These are phyloP conservation scores for Colletotrichum caudatum DNA, from an alignment of 2,329 filamentous ascomycete species.

Conservation along the genomic window DNA sequence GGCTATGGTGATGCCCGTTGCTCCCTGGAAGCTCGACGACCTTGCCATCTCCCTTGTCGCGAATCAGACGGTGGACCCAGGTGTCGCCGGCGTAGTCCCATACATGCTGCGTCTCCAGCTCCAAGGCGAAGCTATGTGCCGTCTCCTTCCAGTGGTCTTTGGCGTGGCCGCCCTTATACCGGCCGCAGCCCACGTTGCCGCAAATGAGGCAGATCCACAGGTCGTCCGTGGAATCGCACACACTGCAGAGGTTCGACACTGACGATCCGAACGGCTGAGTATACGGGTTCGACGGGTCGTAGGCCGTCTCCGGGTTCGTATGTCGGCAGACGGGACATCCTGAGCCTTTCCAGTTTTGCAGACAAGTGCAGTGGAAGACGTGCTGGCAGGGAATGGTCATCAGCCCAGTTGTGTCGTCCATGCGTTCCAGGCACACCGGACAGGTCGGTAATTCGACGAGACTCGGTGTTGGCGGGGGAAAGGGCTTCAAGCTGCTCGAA, in stretches of 20 bases:
- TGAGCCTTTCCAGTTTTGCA: constrained; percentile 95
- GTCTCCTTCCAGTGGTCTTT: constrained; percentile 94
- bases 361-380: constrained; percentile 95
- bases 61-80: constrained; percentile 95
- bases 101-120: constrained; percentile 92
- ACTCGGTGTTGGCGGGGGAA: constrained; percentile 79
- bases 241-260: constrained; percentile 78
- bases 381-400: constrained; percentile 98
- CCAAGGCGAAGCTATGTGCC: constrained; percentile 90
- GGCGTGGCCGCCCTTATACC: constrained; percentile 93
- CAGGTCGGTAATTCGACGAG: constrained; percentile 94
- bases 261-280: constrained; percentile 69
- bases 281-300: constrained; percentile 63
- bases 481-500: constrained; percentile 66
- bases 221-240: constrained; percentile 84
- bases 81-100: constrained; percentile 98
- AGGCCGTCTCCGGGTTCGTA: constrained; percentile 66
- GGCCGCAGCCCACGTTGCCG: constrained; percentile 90
- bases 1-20: constrained; percentile 46
- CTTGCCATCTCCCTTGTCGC: constrained; percentile 93
- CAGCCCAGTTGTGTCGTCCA: constrained; percentile 96
- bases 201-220: constrained; percentile 97
- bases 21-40: constrained; percentile 86
- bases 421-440: constrained; percentile 94
- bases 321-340: constrained; percentile 96